These are phyloP conservation scores for Arabidopsis thaliana DNA, from an alignment of 345 rosid genomes.

Conservation along the genomic window TAIR10.1 NC_003070.9:19451501-19452000, in stretches of 20 bases:
- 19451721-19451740: conserved; percentile 3
- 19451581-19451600: not conserved
- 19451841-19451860: conserved; percentile 68
- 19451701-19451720: not conserved
- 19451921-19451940: conserved; percentile 45
- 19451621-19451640: conserved; percentile 66
- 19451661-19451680: conserved; percentile 73
- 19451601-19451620: conserved; percentile 72
- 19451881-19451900: not conserved
- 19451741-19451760: not conserved
- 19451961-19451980: conserved; percentile 74
- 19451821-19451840: conserved; percentile 77
- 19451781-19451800: conserved; percentile 70
- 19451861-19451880: conserved; percentile 20
- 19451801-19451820: conserved; percentile 73
- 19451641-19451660: conserved; percentile 69
- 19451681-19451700: conserved; percentile 50
- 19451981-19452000: conserved; percentile 87
- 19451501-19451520: conserved; percentile 81
- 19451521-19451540: conserved; percentile 70
- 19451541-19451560: not conserved
- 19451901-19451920: not conserved
- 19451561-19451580: no score
- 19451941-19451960: conserved; percentile 93
- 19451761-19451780: conserved; percentile 48